Conservation (phyloP, 2,329 filamentous ascomycete genomes). For the Ophiostoma sp. region DNA sequence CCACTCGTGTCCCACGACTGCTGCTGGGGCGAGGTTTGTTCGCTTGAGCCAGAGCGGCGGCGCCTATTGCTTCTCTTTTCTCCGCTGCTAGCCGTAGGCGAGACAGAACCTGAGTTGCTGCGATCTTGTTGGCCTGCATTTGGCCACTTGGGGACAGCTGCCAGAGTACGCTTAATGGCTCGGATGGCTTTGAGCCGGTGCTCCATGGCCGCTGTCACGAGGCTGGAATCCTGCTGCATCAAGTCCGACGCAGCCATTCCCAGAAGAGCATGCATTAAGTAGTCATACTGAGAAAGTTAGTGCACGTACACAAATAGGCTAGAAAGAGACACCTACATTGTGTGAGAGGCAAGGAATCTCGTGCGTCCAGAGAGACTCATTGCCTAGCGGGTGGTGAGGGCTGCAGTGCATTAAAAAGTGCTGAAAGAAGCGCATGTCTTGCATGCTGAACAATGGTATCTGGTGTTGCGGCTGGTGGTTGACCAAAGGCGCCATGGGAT, state of each 20-base stretch:
- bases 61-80: not conserved
- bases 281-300: slow-evolving; percentile 48
- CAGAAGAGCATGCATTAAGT: slow-evolving; percentile 65
- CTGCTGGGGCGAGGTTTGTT: not conserved
- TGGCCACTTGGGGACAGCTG: slow-evolving; percentile 36
- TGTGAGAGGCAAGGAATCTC: slow-evolving; percentile 63
- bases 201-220: slow-evolving; percentile 53
- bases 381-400: slow-evolving; percentile 59
- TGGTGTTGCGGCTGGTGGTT: slow-evolving; percentile 53
- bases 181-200: slow-evolving; percentile 62
- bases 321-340: slow-evolving; percentile 40
- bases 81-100: not conserved
- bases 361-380: slow-evolving; percentile 61
- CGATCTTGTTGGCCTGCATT: no score
- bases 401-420: slow-evolving; percentile 58
- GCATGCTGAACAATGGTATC: slow-evolving; percentile 53
- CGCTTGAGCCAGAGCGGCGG: not conserved
- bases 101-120: not conserved
- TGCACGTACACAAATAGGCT: not conserved
- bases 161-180: slow-evolving; percentile 52
- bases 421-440: slow-evolving; percentile 65
- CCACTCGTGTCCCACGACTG: not conserved
- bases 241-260: slow-evolving; percentile 64
- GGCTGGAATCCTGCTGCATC: slow-evolving; percentile 44
- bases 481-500: slow-evolving; percentile 48